Evolutionary conservation across 1,284 basidiomycete genomes (phyloP), one percentile per base, ranked within the genome.

Genomic region (Cryptococcus sp.): DNA sequence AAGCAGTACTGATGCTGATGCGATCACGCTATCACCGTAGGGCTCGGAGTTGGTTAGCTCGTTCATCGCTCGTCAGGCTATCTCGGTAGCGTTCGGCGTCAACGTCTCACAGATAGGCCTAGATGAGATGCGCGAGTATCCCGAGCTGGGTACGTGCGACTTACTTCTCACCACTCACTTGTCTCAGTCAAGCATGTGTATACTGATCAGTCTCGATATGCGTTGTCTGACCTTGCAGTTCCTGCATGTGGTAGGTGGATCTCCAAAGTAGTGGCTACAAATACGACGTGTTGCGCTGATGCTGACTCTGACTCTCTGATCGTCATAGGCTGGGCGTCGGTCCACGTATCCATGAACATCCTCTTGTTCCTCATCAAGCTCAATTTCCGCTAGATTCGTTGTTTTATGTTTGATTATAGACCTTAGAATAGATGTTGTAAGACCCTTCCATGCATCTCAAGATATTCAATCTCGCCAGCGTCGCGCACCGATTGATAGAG

Each of bases 331-430:
- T 83, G 82, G 81, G 81, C 81, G 2, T 76, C 78, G 1, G 78
- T 83, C 1, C 83, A 84, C 66, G 82, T 83, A 16, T 77, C 82
- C 7, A 83, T 82, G 78, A 83, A 83, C 66, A 82, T 84, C 67
- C 77, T 84, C 22, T 67, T 84, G 47, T 83, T 82, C 65, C 71
- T 82, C 8, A 76, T 78, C 67, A 78, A 78, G 61, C 65, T 78
- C 25, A 78, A 78, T 53, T 78, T 78, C 58, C 57, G 76, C 48
- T 76, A 60, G 47, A 55, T 38, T 15, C 3, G 20, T 19, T 50
- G 19, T 7, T 40, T n/a, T n/a, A n/a, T 35, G 52, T 10, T 45
- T 5, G 42, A 45, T 45, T 19, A 45, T 45, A 45, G 42, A 45
- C 22, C 15, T 45, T 45, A 45, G 42, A 17, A 15, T n/a, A 3